Evolutionary conservation across 2,329 filamentous ascomycete genomes (phyloP), one percentile per base, ranked within the genome.

Genomic region (Phymatotrichopsis omnivora): DNA sequence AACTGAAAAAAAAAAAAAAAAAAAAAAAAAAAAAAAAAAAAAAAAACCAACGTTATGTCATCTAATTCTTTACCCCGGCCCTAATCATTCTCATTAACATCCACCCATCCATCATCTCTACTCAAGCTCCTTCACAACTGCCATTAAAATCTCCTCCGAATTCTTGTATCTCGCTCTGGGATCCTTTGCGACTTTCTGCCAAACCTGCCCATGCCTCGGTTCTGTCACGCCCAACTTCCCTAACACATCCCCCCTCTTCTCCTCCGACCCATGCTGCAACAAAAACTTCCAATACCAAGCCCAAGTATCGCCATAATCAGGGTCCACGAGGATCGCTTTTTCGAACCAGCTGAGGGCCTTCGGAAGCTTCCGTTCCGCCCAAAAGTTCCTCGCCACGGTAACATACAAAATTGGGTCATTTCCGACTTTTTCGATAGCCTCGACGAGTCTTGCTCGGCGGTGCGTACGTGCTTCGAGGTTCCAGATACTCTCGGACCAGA

Each of bases 271-370:
- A 66, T 98, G 87, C 69, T 95, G 85, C 56, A 78, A 63, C 54
- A 96, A 61, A 63, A 96, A 98, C 64, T 89, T 87, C 64, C 86
- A 91, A 64, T 95, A 98, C 89, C 89, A 98, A 16, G 86, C 89
- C 93, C 93, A 98, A 8, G 79, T 83, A 67, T 98, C 93, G 39
- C 91, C 91, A 39, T 78, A 68, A 62, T 96, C 87, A 27, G 80
- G 77, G 60, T 98, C 86, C 10, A 91, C 69, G 42, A 94, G 72
- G 45, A 95, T 78, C 0, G 91, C 91, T 66, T 93, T 94, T 66
- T 95, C 86, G 63, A 98, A 98, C 91, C 91, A 98, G 54, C 77
- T 87, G 64, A 87, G 82, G 2, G 91, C 89, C 64, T 95, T 94
- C 57, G 96, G 91, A 19, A 98, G 72, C 61, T 81, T 80, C 45